Evolutionary conservation across 2,329 filamentous ascomycete species (phyloP).

Genomic region (Ceratocystis alfenasii): DNA sequence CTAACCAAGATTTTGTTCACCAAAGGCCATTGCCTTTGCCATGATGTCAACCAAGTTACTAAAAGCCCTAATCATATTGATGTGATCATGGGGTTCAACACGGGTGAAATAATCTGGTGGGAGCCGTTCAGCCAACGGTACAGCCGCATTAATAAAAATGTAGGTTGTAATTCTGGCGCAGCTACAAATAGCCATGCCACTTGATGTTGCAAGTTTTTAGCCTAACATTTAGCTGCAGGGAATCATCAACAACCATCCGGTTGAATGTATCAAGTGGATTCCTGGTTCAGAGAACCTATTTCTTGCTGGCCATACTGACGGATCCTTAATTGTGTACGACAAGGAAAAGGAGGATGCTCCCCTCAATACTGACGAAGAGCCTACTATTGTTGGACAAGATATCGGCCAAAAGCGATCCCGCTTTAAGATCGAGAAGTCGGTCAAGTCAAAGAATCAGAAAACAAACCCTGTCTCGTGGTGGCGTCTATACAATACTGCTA

Average conservation of each 20-base stretch:
- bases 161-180: conserved; percentile 28
- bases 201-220: background rate
- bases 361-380: conserved; percentile 58
- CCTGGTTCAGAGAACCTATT: conserved; percentile 90
- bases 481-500: conserved; percentile 82
- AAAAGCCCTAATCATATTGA: conserved; percentile 74
- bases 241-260: conserved; percentile 71
- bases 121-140: conserved; percentile 95
- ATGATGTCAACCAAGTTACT: conserved; percentile 78
- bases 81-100: conserved; percentile 89
- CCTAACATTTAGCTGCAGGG: conserved; percentile 41
- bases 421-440: conserved; percentile 69
- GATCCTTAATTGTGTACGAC: conserved; percentile 83
- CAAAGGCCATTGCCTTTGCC: conserved; percentile 86
- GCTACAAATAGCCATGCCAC: background rate
- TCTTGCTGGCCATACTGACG: conserved; percentile 83
- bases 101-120: conserved; percentile 96
- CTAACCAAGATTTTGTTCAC: conserved; percentile 94
- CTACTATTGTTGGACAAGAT: conserved; percentile 25
- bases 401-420: conserved; percentile 35
- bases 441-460: conserved; percentile 88
- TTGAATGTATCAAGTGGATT: conserved; percentile 84
- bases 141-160: conserved; percentile 89
- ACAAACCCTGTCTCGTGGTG: conserved; percentile 83
- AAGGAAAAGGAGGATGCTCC: conserved; percentile 88